Conservation (phyloP, 768 basidiomycete genomes). For the Phanerodontia chrysosporium region DNA sequence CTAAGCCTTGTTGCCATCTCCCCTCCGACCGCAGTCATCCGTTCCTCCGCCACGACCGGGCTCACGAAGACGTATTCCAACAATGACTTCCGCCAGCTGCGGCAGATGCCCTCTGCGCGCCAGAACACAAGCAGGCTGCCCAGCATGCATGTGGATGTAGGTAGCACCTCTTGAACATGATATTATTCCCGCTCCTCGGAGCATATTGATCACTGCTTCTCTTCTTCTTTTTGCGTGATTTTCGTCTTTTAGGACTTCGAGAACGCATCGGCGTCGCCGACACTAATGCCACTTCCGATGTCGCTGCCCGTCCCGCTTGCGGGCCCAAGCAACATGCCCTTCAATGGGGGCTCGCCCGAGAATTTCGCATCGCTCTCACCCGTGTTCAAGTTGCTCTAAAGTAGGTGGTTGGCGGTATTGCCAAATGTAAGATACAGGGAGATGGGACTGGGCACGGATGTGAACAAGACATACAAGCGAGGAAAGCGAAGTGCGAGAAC, state of each 20-base stretch:
- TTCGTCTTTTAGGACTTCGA: conserved; percentile 29
- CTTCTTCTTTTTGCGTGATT: background rate
- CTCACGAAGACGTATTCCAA: conserved; percentile 78
- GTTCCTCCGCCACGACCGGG: conserved; percentile 70
- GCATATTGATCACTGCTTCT: conserved; percentile 1
- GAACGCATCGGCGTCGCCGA: conserved; percentile 25
- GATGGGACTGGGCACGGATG: background rate
- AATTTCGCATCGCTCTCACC: conserved; percentile 21
- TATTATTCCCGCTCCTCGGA: background rate
- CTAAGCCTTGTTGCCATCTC: conserved; percentile 64
- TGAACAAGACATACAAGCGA: background rate
- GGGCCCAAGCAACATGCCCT: conserved; percentile 15
- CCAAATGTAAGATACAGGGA: conserved; percentile 12
- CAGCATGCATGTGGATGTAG: conserved; percentile 77
- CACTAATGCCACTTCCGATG: conserved; percentile 22
- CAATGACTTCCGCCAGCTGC: conserved; percentile 78
- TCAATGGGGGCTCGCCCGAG: conserved; percentile 14
- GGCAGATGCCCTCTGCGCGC: conserved; percentile 62
- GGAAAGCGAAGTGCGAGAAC: background rate
- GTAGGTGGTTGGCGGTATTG: conserved; percentile 5
- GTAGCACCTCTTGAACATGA: conserved; percentile 24
- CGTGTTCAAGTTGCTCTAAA: conserved; percentile 20
- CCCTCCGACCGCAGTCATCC: conserved; percentile 63
- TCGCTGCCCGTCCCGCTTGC: conserved; percentile 7
- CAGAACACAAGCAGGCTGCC: conserved; percentile 85